phyloP scores from a whole-genome alignment of 169 alveolate genomes.

The Perkinsus olseni region DNA sequence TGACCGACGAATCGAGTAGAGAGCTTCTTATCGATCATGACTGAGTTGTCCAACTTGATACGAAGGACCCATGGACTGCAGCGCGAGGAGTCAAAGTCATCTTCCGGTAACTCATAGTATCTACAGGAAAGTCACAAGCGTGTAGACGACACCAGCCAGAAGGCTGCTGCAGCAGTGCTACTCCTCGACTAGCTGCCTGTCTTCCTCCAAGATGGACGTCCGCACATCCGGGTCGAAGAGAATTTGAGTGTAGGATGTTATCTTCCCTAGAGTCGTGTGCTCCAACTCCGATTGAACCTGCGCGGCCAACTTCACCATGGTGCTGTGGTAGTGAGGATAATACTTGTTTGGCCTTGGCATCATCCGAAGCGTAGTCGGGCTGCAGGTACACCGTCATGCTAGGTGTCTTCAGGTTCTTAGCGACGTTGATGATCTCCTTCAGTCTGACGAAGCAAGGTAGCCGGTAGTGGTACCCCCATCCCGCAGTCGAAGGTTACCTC shows the following conservation, averaged over 20 bases:
- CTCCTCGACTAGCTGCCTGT: slow-evolving; percentile 83
- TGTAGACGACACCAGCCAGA: no score
- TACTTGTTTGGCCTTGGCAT: slow-evolving; percentile 83
- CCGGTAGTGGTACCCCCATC: background rate
- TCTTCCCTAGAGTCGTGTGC: slow-evolving; percentile 88
- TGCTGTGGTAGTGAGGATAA: background rate
- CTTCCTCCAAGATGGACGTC: slow-evolving; percentile 80
- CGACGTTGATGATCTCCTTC: slow-evolving; percentile 97
- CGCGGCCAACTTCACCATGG: no score
- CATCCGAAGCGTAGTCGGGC: slow-evolving; percentile 71
- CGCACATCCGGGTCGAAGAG: slow-evolving; percentile 94
- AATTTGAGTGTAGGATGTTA: slow-evolving; percentile 81
- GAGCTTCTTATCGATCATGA: slow-evolving; percentile 87
- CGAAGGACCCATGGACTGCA: slow-evolving; percentile 90
- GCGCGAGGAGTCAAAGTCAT: slow-evolving; percentile 58
- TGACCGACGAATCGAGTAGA: slow-evolving; percentile 87
- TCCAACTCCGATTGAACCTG: slow-evolving; percentile 74
- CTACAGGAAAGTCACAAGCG: background rate
- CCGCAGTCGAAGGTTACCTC: slow-evolving; percentile 37
- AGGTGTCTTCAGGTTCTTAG: slow-evolving; percentile 97
- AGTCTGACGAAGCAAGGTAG: slow-evolving; percentile 19
- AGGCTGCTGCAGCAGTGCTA: slow-evolving; percentile 11
- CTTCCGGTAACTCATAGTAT: slow-evolving; percentile 87
- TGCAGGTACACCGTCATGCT: slow-evolving; percentile 83
- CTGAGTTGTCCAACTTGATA: slow-evolving; percentile 83